phyloP scores from a whole-genome alignment of 2,329 filamentous ascomycete species.

The Cercospora sp. region DNA sequence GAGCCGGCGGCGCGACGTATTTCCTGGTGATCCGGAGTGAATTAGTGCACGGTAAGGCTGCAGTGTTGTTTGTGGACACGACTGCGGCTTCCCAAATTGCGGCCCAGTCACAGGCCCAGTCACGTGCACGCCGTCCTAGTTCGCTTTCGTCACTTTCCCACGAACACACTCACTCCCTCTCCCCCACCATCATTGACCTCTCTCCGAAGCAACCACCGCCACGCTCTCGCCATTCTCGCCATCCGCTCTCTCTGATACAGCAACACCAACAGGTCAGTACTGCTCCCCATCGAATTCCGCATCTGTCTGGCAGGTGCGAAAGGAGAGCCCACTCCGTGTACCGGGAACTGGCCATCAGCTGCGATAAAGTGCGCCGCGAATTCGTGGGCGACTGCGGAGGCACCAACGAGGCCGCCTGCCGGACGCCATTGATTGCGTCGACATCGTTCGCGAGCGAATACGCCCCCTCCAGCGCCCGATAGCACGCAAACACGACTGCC shows the following conservation, averaged over 20 bases:
- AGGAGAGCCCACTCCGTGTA: background rate
- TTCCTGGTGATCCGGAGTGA: background rate
- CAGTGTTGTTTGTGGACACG: background rate
- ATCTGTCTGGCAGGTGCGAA: background rate
- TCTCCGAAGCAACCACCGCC: background rate
- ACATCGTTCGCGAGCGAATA: background rate
- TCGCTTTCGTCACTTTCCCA: conserved; percentile 6
- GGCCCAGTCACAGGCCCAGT: background rate
- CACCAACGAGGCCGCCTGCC: background rate
- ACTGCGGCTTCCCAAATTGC: background rate
- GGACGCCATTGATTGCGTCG: background rate
- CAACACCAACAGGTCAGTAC: conserved; percentile 6
- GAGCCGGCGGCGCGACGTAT: background rate
- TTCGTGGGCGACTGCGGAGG: conserved; percentile 5
- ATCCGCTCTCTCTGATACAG: background rate
- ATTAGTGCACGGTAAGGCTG: background rate
- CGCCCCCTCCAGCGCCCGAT: background rate
- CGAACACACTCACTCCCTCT: conserved; percentile 1
- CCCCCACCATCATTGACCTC: conserved; percentile 7
- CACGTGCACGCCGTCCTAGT: background rate
- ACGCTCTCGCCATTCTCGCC: background rate
- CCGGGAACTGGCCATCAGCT: background rate
- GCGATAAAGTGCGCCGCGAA: conserved; percentile 2
- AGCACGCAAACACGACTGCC: background rate
- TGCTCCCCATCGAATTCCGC: background rate